phyloP scores from a whole-genome alignment of 306 rosid genomes.

The Abrus precatorius region DNA sequence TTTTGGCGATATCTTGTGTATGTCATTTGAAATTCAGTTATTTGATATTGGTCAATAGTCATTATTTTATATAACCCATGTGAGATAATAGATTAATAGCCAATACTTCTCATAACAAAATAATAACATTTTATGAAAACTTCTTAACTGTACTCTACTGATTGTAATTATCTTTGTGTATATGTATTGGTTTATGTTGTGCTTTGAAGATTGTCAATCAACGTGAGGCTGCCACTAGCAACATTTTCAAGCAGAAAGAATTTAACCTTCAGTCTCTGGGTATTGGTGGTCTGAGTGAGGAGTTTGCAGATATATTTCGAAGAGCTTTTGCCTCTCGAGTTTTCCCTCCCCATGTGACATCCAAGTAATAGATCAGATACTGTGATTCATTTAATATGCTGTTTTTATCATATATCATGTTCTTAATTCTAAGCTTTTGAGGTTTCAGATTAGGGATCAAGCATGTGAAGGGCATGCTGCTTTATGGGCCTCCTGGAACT shows the following conservation, averaged over 20 bases:
- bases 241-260: constrained; percentile 89
- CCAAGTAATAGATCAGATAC: constrained; percentile 69
- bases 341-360: constrained; percentile 94
- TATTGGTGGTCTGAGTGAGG: constrained; percentile 93
- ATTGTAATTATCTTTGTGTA: constrained; percentile 6
- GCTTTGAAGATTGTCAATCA: constrained; percentile 82
- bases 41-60: constrained; percentile 26
- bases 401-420: constrained; percentile 38
- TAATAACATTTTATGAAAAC: constrained; percentile 19
- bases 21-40: constrained; percentile 24
- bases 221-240: constrained; percentile 93
- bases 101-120: constrained; percentile 34
- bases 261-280: constrained; percentile 94
- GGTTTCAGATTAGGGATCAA: constrained; percentile 90
- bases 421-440: constrained; percentile 55
- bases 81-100: constrained; percentile 43
- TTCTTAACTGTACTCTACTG: constrained; percentile 8
- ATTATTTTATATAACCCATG: constrained; percentile 23
- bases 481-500: constrained; percentile 99
- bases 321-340: constrained; percentile 99
- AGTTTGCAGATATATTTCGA: constrained; percentile 97
- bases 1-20: constrained; percentile 10
- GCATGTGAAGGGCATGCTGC: constrained; percentile 98
- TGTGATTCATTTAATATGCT: constrained; percentile 28
- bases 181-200: constrained; percentile 43